Percentiles rank a stretch among this genome's conserved stretches.
These are phyloP conservation scores for Podospora tetraspora DNA, from an alignment of 495 filamentous ascomycete species.

Conservation along the genomic window DNA sequence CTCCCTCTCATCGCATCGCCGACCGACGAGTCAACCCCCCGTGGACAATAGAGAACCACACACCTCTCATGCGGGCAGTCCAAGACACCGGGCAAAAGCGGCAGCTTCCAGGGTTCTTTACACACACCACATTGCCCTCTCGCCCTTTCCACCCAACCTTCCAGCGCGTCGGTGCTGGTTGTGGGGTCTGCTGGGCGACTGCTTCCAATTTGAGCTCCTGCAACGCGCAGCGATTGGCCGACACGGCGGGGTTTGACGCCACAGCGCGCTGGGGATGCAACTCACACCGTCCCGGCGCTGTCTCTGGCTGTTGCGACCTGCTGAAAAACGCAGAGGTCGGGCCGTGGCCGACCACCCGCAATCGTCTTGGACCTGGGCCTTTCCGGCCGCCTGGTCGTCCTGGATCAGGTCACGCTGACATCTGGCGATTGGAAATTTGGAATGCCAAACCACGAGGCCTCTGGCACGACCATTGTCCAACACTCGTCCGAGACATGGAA, in stretches of 20 bases:
- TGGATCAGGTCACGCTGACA: neutral
- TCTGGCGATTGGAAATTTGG: neutral
- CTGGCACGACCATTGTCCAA: conserved; percentile 1
- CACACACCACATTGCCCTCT: neutral
- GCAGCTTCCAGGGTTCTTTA: neutral
- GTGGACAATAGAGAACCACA: neutral
- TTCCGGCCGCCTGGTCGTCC: neutral
- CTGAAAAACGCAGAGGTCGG: neutral
- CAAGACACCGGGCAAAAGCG: neutral
- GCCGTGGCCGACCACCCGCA: neutral
- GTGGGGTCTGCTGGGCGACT: conserved; percentile 3
- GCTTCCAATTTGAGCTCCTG: conserved; percentile 3
- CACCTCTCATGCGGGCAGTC: neutral
- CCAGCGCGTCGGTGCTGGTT: neutral
- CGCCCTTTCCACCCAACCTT: neutral
- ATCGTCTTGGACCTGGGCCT: neutral
- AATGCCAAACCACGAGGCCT: conserved; percentile 8
- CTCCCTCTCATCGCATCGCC: neutral
- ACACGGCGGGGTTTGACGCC: neutral
- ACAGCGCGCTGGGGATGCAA: conserved; percentile 3
- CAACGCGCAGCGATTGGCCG: neutral
- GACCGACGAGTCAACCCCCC: neutral
- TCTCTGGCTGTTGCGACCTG: neutral
- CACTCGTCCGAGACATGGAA: conserved; percentile 2
- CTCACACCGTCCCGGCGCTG: conserved; percentile 6